Base-by-base conservation (phyloP, 2,329 filamentous ascomycete genomes). In the Pseudogymnoascus sp. region DNA sequence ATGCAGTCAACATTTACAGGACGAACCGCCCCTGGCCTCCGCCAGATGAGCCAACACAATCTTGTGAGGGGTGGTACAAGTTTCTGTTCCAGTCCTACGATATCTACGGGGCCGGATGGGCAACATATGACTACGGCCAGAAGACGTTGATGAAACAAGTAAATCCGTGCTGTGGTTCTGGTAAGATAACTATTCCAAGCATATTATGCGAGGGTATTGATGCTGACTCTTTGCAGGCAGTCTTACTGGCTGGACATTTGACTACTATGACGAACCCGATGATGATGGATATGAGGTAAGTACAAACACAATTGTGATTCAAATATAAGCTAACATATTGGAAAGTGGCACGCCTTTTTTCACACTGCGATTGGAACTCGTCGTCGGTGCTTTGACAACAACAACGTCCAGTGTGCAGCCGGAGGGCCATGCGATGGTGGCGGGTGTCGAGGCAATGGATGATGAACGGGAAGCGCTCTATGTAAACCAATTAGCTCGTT, bases 61-160 rank as follows among this genome's bases (percentile, higher is more conserved):
- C 36, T 10, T 71, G 70, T 51, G 61, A 65, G 42, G 67, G 70
- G 27, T 64, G 63, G 63, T 68, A 66, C 38, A 68, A 68, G 36
- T 44, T 61, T 35, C 10, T 67, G 15, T 64, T 65, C 6, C 64
- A 65, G 55, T 48, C 35, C 29, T 68, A 68, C 65, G 64, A 63
- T 42, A 66, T 72, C 31, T 61, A 68, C 59, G 70, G 67, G 31
- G 66, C 63, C n/a, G 69, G 70, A 15, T 72, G 64, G 60, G 62
- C 68, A n/a, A 69, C 64, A 21, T 69, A 63, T 33, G 70, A 70
- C 61, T 67, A 63, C 5, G 70, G 69, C 2, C 64, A 69, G 58
- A 64, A 70, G 59, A 66, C 70, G 21, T 39, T 71, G 21, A 58
- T 68, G 39, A 64, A 60, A 27, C 38, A 58, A 42, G 51, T 65